These are phyloP conservation scores for Crotalaria pallida DNA, from an alignment of 306 rosid species.

Conservation along the genomic window DNA sequence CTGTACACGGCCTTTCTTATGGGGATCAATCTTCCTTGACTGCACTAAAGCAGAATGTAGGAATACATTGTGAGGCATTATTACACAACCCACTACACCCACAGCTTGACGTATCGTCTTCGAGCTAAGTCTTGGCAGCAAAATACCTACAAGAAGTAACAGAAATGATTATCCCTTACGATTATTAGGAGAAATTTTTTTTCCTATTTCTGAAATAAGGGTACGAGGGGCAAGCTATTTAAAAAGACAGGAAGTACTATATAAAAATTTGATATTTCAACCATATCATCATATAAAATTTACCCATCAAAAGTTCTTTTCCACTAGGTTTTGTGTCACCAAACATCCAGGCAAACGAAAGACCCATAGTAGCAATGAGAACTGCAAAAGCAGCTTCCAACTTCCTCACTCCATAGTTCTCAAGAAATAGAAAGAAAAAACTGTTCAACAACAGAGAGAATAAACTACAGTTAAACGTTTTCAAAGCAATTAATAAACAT, in stretches of 20 bases:
- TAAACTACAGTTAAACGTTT: conserved; percentile 24
- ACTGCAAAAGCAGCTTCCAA: conserved; percentile 85
- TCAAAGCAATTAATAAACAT: neutral
- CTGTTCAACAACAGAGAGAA: conserved; percentile 42
- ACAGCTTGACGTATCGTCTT: conserved; percentile 88
- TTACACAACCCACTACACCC: conserved; percentile 87
- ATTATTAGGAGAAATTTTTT: neutral
- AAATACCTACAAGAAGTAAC: conserved; percentile 48
- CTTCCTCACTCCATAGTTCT: conserved; percentile 93
- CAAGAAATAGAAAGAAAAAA: conserved; percentile 70
- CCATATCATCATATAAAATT: neutral
- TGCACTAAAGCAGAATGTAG: conserved; percentile 89
- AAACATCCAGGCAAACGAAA: conserved; percentile 93
- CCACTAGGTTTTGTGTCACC: conserved; percentile 69
- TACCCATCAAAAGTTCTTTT: conserved; percentile 69
- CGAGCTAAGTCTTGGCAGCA: conserved; percentile 78
- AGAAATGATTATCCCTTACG: conserved; percentile 18
- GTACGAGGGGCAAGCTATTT: neutral
- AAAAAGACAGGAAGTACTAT: neutral
- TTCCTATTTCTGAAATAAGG: neutral
- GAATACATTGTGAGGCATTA: conserved; percentile 89
- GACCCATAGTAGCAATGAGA: conserved; percentile 70
- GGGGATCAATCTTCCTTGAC: conserved; percentile 67
- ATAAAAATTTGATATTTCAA: conserved; percentile 3
- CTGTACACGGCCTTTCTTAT: conserved; percentile 66